A percentile compares a stretch with the other conserved stretches of the same genome.
Evolutionary conservation across 192 early-diverging fungal genomes (phyloP).

Genomic region (Gaertneriomyces sp.): DNA sequence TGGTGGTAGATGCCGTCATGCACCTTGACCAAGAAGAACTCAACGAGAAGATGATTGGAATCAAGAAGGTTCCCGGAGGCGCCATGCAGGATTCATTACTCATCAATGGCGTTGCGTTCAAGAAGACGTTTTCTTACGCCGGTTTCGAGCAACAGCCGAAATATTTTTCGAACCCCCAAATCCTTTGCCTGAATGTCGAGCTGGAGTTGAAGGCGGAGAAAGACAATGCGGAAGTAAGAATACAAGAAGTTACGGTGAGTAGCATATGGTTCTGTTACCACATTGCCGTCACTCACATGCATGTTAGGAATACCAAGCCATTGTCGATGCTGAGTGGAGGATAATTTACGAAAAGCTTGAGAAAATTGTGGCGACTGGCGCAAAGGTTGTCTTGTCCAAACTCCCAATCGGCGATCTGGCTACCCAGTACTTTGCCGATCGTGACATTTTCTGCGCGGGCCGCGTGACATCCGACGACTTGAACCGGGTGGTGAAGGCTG

Average conservation of each 20-base stretch:
- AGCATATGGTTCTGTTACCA: not conserved
- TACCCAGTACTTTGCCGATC: slow-evolving; percentile 99
- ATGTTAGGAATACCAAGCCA: slow-evolving; percentile 90
- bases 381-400: slow-evolving; percentile 95
- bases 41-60: slow-evolving; percentile 95
- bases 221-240: slow-evolving; percentile 98
- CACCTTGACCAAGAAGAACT: slow-evolving; percentile 93
- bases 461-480: slow-evolving; percentile 92
- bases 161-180: slow-evolving; percentile 82
- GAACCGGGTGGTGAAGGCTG: slow-evolving; percentile 89
- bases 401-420: slow-evolving; percentile 98
- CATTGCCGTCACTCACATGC: not conserved
- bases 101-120: slow-evolving; percentile 97
- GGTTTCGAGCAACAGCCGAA: slow-evolving; percentile 99
- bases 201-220: slow-evolving; percentile 98
- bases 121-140: slow-evolving; percentile 98
- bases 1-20: slow-evolving; percentile 96
- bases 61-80: slow-evolving; percentile 97
- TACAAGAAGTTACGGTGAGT: slow-evolving; percentile 73
- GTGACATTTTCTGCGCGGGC: slow-evolving; percentile 98
- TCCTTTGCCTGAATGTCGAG: slow-evolving; percentile 94
- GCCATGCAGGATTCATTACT: slow-evolving; percentile 98
- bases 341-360: slow-evolving; percentile 99
- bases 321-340: slow-evolving; percentile 98
- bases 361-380: slow-evolving; percentile 89